These are phyloP conservation scores for Echites panduratus DNA, from an alignment of 257 asterid genomes.

Conservation along the genomic window DNA sequence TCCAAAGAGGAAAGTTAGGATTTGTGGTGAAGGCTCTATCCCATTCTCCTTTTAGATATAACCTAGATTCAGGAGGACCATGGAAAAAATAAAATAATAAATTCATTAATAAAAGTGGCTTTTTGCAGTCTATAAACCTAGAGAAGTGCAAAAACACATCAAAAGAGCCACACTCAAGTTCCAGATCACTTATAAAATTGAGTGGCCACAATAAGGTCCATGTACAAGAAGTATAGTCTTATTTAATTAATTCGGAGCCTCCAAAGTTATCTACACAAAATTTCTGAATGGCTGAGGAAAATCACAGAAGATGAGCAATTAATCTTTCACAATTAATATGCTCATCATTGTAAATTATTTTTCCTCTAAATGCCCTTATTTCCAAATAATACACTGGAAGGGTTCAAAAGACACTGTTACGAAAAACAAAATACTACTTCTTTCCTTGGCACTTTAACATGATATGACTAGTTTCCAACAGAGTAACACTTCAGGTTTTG, in stretches of 20 bases:
- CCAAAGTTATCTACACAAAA: background rate
- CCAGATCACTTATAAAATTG: background rate
- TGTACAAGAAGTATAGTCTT: background rate
- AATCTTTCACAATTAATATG: background rate
- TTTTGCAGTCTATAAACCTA: background rate
- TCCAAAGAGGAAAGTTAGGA: background rate
- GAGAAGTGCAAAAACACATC: background rate
- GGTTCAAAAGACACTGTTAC: background rate
- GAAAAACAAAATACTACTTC: background rate
- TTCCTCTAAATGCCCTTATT: background rate
- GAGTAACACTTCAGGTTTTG: background rate
- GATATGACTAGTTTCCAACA: background rate
- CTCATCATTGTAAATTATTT: background rate
- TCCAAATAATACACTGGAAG: background rate
- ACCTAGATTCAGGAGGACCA: background rate
- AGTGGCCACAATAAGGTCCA: background rate
- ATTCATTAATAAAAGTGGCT: background rate
- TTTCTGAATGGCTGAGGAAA: background rate
- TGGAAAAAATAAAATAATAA: background rate
- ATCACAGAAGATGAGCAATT: background rate
- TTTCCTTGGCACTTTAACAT: background rate
- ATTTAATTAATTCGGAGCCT: background rate
- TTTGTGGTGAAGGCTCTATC: background rate
- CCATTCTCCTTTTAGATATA: too few relatives aligned
- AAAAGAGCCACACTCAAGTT: background rate